These are phyloP conservation scores for Arthrobotrys iridis DNA, from an alignment of 2,329 filamentous ascomycete genomes.

Conservation along the genomic window DNA sequence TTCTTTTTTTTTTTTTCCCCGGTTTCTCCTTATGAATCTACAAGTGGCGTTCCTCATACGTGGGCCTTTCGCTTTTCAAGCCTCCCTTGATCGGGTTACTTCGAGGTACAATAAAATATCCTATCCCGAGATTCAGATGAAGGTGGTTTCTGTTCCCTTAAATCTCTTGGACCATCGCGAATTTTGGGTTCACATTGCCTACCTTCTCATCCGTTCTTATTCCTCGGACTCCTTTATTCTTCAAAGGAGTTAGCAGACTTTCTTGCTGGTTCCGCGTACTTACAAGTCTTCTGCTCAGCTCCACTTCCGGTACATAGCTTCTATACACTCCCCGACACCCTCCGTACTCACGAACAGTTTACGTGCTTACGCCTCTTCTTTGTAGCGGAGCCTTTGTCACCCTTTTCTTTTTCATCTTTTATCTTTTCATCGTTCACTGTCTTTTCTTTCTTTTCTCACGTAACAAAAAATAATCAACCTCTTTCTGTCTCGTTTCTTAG, in stretches of 20 bases:
- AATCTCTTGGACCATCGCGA: slow-evolving; percentile 17
- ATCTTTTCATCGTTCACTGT: slow-evolving; percentile 5
- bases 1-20: not conserved
- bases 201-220: slow-evolving; percentile 20
- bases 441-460: slow-evolving; percentile 11
- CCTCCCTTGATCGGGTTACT: slow-evolving; percentile 6
- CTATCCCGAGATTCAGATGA: slow-evolving; percentile 27
- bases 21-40: slow-evolving; percentile 37
- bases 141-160: slow-evolving; percentile 30
- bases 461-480: slow-evolving; percentile 28
- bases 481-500: slow-evolving; percentile 8
- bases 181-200: not conserved
- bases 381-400: slow-evolving; percentile 36
- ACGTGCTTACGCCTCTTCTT: slow-evolving; percentile 47
- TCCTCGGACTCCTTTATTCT: slow-evolving; percentile 13
- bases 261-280: not conserved
- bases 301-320: slow-evolving; percentile 50
- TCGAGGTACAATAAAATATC: slow-evolving; percentile 9
- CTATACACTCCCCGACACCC: slow-evolving; percentile 14
- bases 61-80: slow-evolving; percentile 26
- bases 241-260: not conserved
- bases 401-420: slow-evolving; percentile 18
- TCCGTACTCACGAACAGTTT: slow-evolving; percentile 40
- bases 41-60: slow-evolving; percentile 51
- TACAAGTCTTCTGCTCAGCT: not conserved